Base-by-base conservation (phyloP, 129 eudicot genomes). In the Lactuca saligna region DNA sequence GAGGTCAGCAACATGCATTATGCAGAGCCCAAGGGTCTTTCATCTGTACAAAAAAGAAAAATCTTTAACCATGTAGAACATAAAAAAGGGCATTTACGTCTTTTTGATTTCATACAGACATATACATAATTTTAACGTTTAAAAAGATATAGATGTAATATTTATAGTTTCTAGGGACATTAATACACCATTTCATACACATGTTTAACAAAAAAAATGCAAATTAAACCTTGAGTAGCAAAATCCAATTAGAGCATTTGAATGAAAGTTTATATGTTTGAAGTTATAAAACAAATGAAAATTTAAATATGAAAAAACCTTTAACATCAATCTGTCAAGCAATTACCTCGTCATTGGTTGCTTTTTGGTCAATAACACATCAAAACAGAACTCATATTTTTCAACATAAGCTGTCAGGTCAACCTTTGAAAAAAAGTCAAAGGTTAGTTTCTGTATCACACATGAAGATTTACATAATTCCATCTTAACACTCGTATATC, bases 351-450 rank as follows among this genome's bases (percentile, higher is more conserved):
- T 89, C 95, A 79, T 92, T 92, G 53, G 95, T 73, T 50, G 89
- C 98, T 71, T 86, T 63, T 81, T 92, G 87, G 77, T 86, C 91
- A 12, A 92, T 84, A 76, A 92, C 98, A 57, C 98, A 84, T 92
- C 98, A 71, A 92, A 92, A 79, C 91, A 89, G 68, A 92, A 89
- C 81, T 92, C 98, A 42, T 92, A 95, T 54, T 84, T 92, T 81
- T 92, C 98, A 72, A 92, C 96, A 65, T 92, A 92, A 13, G 98
- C 98, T 71, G 96, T 92, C 85, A 92, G 78, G 85, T 92, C 96
- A 66, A 92, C 98, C 98, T 92, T 78, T 61, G 42, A 69, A 16
- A 71, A 20, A 63, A 74, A 38, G 51, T 34, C 70, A 75, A 73
- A 68, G 46, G 68, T 70, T 61, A 83, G 71, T 60, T 65, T 53